These are phyloP conservation scores for Ganoderma lingzhi DNA, from an alignment of 1,284 basidiomycete genomes.

Conservation along the genomic window DNA sequence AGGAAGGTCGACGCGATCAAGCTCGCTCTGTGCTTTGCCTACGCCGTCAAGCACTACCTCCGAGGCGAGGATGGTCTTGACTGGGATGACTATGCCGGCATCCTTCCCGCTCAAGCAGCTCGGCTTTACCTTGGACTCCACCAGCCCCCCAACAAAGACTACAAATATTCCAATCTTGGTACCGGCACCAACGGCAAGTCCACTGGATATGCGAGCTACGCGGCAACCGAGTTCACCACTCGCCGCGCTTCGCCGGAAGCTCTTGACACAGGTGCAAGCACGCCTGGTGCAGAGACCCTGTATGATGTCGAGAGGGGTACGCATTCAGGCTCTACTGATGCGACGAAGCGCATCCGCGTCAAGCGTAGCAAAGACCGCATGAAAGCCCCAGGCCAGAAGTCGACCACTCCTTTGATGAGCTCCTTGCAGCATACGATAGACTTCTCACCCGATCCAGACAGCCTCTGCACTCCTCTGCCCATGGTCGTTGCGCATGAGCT, in stretches of 20 bases:
- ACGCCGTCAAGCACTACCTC: conserved; percentile 80
- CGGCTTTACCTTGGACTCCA: conserved; percentile 40
- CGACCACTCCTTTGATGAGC: conserved; percentile 65
- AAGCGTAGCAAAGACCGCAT: conserved; percentile 70
- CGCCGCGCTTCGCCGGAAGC: conserved; percentile 35
- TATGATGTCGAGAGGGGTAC: conserved; percentile 26
- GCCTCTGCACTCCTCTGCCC: conserved; percentile 74
- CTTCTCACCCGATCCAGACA: conserved; percentile 62
- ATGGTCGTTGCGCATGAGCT: conserved; percentile 87
- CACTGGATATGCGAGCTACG: conserved; percentile 53
- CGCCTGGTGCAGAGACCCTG: conserved; percentile 30
- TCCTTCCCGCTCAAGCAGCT: conserved; percentile 69
- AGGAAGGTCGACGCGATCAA: conserved; percentile 79
- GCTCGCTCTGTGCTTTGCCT: conserved; percentile 73
- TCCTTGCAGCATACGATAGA: conserved; percentile 64
- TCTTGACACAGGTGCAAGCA: conserved; percentile 30
- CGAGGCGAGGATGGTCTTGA: conserved; percentile 78
- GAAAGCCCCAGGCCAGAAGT: conserved; percentile 40
- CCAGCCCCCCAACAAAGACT: conserved; percentile 33
- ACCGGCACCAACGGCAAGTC: conserved; percentile 23
- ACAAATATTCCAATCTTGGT: conserved; percentile 21
- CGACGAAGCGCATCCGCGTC: conserved; percentile 71
- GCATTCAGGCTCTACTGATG: conserved; percentile 49
- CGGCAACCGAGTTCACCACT: conserved; percentile 42
- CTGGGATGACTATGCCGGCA: conserved; percentile 68